A percentile compares a stretch with the other conserved stretches of the same genome.
Conservation (phyloP, 2,329 filamentous ascomycete species). For the Aspergillus latus region DNA sequence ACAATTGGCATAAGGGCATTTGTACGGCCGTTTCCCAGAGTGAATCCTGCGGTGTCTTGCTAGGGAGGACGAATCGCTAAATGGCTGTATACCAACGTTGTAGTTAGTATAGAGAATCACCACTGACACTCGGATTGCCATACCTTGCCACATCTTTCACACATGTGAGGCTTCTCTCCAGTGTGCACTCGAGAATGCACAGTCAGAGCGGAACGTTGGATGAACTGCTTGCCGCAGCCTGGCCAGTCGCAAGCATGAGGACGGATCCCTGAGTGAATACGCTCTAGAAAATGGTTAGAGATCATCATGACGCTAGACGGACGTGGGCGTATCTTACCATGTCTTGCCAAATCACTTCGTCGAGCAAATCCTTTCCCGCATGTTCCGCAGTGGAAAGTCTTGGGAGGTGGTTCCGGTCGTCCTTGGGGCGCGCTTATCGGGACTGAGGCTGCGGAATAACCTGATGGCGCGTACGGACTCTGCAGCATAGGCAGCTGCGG, state of each 20-base stretch:
- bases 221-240: constrained; percentile 92
- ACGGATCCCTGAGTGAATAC: constrained; percentile 87
- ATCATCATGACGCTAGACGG: neutral
- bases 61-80: constrained; percentile 92
- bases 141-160: constrained; percentile 95
- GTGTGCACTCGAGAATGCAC: constrained; percentile 96
- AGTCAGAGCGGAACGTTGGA: constrained; percentile 91
- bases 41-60: constrained; percentile 93
- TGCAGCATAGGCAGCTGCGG: constrained; percentile 56
- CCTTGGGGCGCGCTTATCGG: constrained; percentile 47
- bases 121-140: constrained; percentile 23
- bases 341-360: constrained; percentile 87
- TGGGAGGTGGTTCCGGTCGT: constrained; percentile 55
- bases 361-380: constrained; percentile 91
- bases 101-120: constrained; percentile 1
- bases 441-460: constrained; percentile 49
- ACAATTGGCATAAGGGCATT: constrained; percentile 95
- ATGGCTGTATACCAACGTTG: constrained; percentile 62
- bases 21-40: constrained; percentile 92
- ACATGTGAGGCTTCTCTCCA: constrained; percentile 97
- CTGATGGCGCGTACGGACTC: constrained; percentile 53
- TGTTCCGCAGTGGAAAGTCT: constrained; percentile 85
- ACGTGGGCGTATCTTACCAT: constrained; percentile 65
- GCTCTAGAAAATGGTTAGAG: constrained; percentile 58
- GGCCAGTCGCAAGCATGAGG: constrained; percentile 91